Base-by-base conservation (phyloP, 306 rosid genomes). In the Luffa aegyptiaca region DNA sequence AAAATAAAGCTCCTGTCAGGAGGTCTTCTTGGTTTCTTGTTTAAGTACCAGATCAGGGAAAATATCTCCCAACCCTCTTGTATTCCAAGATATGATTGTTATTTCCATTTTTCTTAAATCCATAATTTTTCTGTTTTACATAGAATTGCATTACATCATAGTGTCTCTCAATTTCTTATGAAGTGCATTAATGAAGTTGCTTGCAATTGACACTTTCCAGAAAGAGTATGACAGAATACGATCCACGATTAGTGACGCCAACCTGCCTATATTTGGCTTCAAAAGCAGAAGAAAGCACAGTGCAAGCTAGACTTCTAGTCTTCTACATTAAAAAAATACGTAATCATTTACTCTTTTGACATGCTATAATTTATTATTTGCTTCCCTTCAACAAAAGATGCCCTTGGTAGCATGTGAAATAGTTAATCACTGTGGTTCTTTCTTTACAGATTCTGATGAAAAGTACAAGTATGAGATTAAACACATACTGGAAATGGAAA, bases 401-500 rank as follows among this genome's bases (percentile, higher is more conserved):
- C 39, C 51, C 55, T 20, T 45, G 5, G 37, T 20, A 71, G 68
- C 20, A 45, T 71, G 46, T 69, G 59, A 73, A 62, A 49, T 79
- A 74, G 83, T 85, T 81, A 89, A 56, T n/a, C 52, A 39, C 51
- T 56, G 68, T 44, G 1, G 39, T 71, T 78, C 55, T 87, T 78
- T 77, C 74, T 69, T 65, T 52, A 82, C 89, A 92, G 98, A 86
- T 85, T 1, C 89, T 52, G 98, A 94, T 91, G 98, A 94, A 12
- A 94, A 90, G 84, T 87, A 90, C 57, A 89, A 88, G 80, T 94
- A 83, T 68, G 97, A 92, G 81, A 90, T 94, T 90, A 94, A 92
- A 82, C 97, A 94, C 87, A 91, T 94, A 79, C 96, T 94, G 80
- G 97, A 92, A 88, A 94, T 94, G 98, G 97, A 94, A 88, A 94